These are phyloP conservation scores for Coemansia sp. DNA, from an alignment of 192 early-diverging fungal genomes.

Conservation along the genomic window DNA sequence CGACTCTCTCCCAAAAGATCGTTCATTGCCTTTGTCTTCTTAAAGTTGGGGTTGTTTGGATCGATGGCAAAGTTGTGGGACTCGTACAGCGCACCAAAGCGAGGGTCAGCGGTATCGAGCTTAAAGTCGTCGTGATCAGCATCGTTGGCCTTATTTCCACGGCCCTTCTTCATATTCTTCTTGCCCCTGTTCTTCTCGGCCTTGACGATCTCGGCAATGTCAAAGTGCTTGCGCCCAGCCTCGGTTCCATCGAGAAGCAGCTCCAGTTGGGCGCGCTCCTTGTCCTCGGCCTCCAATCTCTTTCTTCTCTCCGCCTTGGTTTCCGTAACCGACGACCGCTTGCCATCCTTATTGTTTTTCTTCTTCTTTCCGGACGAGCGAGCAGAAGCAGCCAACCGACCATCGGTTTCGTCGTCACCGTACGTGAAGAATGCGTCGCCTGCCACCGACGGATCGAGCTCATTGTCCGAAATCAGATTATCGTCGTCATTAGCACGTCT, in stretches of 20 bases:
- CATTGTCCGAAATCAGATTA: constrained; percentile 60
- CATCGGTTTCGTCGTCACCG: constrained; percentile 40
- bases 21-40: constrained; percentile 58
- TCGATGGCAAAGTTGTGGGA: constrained; percentile 92
- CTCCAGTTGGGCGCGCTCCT: constrained; percentile 74
- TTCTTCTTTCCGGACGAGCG: constrained; percentile 22
- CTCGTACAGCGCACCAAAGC: constrained; percentile 78
- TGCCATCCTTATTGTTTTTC: constrained; percentile 47
- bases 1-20: constrained; percentile 37
- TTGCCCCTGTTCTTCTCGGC: constrained; percentile 71
- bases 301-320: constrained; percentile 57
- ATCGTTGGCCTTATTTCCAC: constrained; percentile 52
- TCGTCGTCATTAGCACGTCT: constrained; percentile 48
- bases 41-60: constrained; percentile 87
- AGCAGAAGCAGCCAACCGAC: neutral
- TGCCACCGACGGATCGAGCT: constrained; percentile 54
- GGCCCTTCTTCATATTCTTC: constrained; percentile 12
- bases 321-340: constrained; percentile 23
- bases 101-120: constrained; percentile 80
- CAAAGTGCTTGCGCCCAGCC: constrained; percentile 74
- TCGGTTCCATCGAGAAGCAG: constrained; percentile 74
- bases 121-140: constrained; percentile 75
- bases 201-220: constrained; percentile 84
- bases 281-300: constrained; percentile 60
- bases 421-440: constrained; percentile 59